phyloP scores from a whole-genome alignment of 768 basidiomycete genomes.

The Boletus tylopilopsis region DNA sequence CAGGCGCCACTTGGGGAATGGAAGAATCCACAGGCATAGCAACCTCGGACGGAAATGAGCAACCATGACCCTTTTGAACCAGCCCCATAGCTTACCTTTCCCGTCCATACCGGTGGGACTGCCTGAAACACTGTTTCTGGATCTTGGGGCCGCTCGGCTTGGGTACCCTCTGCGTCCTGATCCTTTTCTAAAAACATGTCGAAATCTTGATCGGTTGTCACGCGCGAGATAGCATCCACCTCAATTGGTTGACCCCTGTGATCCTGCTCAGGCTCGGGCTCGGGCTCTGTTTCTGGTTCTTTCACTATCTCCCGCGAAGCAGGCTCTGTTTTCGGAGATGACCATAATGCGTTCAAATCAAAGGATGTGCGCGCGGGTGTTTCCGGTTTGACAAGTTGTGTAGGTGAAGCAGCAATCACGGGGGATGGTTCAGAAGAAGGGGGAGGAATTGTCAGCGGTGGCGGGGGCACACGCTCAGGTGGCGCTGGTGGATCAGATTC shows the following conservation, averaged over 20 bases:
- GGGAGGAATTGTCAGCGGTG: slow-evolving; percentile 45
- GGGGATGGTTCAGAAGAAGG: slow-evolving; percentile 33
- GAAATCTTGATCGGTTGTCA: slow-evolving; percentile 75
- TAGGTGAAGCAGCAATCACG: slow-evolving; percentile 22
- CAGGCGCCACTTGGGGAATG: slow-evolving; percentile 60
- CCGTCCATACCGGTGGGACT: slow-evolving; percentile 66
- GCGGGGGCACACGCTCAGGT: slow-evolving; percentile 23
- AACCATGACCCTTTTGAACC: background rate
- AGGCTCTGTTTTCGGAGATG: slow-evolving; percentile 38
- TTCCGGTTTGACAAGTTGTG: slow-evolving; percentile 37
- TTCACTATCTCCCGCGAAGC: slow-evolving; percentile 17
- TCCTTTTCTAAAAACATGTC: slow-evolving; percentile 80
- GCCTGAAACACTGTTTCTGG: slow-evolving; percentile 51
- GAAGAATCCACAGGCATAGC: slow-evolving; percentile 77
- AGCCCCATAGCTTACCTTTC: slow-evolving; percentile 50
- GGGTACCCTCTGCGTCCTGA: slow-evolving; percentile 32
- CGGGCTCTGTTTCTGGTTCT: slow-evolving; percentile 25
- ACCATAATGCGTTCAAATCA: slow-evolving; percentile 72
- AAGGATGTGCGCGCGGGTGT: slow-evolving; percentile 52
- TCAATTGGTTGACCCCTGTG: slow-evolving; percentile 46
- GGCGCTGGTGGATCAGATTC: slow-evolving; percentile 8
- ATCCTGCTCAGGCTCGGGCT: slow-evolving; percentile 28
- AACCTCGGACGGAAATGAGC: slow-evolving; percentile 44
- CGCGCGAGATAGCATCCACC: slow-evolving; percentile 33
- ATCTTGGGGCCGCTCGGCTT: slow-evolving; percentile 30